These are phyloP conservation scores for Cardamine resedifolia DNA, from an alignment of 345 rosid species.

Conservation along the genomic window DNA sequence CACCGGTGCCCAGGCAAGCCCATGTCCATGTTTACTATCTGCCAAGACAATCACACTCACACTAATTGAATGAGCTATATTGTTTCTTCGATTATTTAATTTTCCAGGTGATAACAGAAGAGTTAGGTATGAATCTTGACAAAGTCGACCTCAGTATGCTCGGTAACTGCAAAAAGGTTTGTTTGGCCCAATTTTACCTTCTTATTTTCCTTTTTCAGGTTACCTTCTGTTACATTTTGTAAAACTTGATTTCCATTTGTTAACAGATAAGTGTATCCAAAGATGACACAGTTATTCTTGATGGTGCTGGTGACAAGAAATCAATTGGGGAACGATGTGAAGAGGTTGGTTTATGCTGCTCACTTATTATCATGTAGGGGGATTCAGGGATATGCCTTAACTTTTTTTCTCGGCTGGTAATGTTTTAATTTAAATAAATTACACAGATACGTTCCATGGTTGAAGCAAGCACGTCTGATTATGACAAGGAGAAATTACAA, in stretches of 20 bases:
- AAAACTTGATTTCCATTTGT: slow-evolving; percentile 11
- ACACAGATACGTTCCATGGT: slow-evolving; percentile 68
- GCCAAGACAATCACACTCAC: not conserved
- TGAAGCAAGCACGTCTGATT: slow-evolving; percentile 83
- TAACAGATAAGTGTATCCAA: slow-evolving; percentile 71
- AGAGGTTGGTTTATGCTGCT: slow-evolving; percentile 50
- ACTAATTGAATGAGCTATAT: not conserved
- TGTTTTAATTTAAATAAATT: not conserved
- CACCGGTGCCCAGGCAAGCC: slow-evolving; percentile 81
- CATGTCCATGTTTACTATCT: not conserved
- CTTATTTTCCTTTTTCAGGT: not conserved
- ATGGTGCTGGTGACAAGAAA: slow-evolving; percentile 94
- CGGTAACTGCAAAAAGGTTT: slow-evolving; percentile 92
- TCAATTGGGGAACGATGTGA: slow-evolving; percentile 86
- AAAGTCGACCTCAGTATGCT: slow-evolving; percentile 82
- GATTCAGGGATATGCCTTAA: no score
- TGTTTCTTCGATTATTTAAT: not conserved
- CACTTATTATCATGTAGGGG: not conserved
- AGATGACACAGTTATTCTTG: slow-evolving; percentile 89
- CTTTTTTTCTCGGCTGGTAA: not conserved
- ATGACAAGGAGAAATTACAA: slow-evolving; percentile 91
- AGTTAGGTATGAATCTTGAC: slow-evolving; percentile 92
- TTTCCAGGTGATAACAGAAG: slow-evolving; percentile 83
- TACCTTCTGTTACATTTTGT: not conserved
- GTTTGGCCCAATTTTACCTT: not conserved